These are phyloP conservation scores for Calophaca sinica DNA, from an alignment of 306 rosid genomes.

Conservation along the genomic window DNA sequence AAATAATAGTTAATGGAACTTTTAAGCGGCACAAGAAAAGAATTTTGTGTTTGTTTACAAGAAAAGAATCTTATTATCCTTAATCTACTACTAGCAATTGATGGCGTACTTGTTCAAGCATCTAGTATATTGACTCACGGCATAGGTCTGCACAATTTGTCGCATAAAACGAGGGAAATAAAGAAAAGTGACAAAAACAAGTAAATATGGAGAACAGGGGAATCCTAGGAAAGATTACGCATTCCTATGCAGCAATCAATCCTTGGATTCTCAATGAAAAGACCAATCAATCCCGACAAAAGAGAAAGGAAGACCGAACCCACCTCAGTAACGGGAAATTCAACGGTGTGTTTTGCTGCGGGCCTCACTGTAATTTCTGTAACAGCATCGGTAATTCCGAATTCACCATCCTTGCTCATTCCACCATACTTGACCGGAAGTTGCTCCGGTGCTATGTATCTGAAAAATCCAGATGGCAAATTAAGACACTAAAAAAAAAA, in stretches of 20 bases:
- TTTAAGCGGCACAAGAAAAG: too few species aligned
- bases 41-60: too few species aligned
- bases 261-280: constrained; percentile 43
- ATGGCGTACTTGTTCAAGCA: constrained; percentile 15
- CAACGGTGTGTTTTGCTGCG: constrained; percentile 68
- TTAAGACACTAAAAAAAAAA: background rate
- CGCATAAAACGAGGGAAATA: constrained; percentile 14
- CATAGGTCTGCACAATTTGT: too few species aligned
- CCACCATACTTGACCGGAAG: constrained; percentile 84
- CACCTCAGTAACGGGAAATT: constrained; percentile 73
- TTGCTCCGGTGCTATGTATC: constrained; percentile 74
- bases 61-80: too few species aligned
- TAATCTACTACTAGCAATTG: too few species aligned
- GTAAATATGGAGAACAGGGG: constrained; percentile 24
- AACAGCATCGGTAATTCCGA: constrained; percentile 59
- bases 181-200: constrained; percentile 14
- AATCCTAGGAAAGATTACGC: constrained; percentile 50
- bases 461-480: constrained; percentile 36
- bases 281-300: constrained; percentile 30
- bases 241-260: constrained; percentile 16
- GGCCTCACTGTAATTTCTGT: constrained; percentile 66
- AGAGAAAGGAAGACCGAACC: constrained; percentile 19
- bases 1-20: too few species aligned
- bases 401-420: constrained; percentile 70
- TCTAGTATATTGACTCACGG: background rate